phyloP scores from a whole-genome alignment of 1,284 basidiomycete genomes.

The Cerrena zonata region DNA sequence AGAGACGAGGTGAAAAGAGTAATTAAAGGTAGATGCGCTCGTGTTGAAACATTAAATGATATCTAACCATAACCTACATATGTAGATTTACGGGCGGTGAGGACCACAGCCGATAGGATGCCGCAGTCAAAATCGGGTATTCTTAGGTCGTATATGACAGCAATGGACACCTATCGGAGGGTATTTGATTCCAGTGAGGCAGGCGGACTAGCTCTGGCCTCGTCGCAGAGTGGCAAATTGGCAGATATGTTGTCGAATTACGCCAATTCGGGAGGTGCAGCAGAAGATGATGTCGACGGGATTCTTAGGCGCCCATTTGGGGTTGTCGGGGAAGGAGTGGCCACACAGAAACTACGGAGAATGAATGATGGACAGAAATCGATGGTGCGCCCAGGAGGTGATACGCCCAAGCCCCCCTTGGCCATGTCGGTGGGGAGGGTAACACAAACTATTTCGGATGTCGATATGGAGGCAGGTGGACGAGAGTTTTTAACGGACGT shows the following conservation, averaged over 20 bases:
- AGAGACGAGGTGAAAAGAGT: too few relatives aligned
- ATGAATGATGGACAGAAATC: not conserved
- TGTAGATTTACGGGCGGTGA: too few relatives aligned
- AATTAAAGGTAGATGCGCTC: too few relatives aligned
- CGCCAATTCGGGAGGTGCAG: not conserved
- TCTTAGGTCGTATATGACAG: not conserved
- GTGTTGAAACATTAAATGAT: too few relatives aligned
- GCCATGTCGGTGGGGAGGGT: not conserved
- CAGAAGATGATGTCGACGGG: too few relatives aligned
- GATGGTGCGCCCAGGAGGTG: not conserved
- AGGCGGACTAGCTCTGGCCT: not conserved
- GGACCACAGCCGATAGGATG: not conserved
- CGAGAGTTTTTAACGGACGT: not conserved
- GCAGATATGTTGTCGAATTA: slow-evolving; percentile 1
- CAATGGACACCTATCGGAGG: not conserved
- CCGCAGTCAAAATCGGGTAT: not conserved
- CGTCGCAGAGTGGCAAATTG: not conserved
- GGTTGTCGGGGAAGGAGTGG: too few relatives aligned
- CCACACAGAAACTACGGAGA: not conserved
- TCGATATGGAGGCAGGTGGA: not conserved
- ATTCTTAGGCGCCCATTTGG: too few relatives aligned
- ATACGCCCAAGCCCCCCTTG: not conserved
- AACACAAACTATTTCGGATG: not conserved
- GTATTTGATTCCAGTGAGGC: not conserved
- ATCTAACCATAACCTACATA: too few relatives aligned